Conservation (phyloP, 352 stramenopile species). For the Phytopythium cucurbitacearum region DNA sequence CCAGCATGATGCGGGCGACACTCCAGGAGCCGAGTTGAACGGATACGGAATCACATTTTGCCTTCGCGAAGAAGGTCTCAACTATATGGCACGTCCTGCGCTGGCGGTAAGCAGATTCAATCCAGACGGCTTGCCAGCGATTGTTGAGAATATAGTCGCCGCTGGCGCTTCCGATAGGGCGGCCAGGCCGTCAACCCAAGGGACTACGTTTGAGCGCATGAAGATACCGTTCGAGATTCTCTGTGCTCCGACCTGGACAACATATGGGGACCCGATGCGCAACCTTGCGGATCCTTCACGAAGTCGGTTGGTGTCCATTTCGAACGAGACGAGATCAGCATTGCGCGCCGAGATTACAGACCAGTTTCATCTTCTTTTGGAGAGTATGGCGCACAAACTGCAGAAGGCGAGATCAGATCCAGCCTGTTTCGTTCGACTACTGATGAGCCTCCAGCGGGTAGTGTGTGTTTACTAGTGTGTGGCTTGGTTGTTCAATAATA, state of each 20-base stretch:
- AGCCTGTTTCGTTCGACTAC: slow-evolving; percentile 13
- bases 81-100: slow-evolving; percentile 2
- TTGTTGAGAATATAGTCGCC: neutral
- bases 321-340: neutral
- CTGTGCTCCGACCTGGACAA: neutral
- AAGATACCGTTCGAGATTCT: slow-evolving; percentile 2
- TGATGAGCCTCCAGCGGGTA: slow-evolving; percentile 7
- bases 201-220: slow-evolving; percentile 13
- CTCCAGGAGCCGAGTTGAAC: slow-evolving; percentile 26
- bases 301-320: neutral
- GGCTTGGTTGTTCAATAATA: neutral
- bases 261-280: no score
- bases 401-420: slow-evolving; percentile 6
- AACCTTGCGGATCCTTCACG: neutral
- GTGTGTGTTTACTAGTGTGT: neutral
- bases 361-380: neutral
- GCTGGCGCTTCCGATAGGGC: slow-evolving; percentile 2
- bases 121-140: slow-evolving; percentile 9
- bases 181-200: slow-evolving; percentile 12
- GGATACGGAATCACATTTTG: slow-evolving; percentile 54
- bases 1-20: slow-evolving; percentile 13
- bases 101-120: neutral
- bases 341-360: slow-evolving; percentile 2
- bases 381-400: neutral
- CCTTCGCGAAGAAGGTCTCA: slow-evolving; percentile 27